Percentiles rank a stretch among this genome's conserved stretches.
These are phyloP conservation scores for Monilinia fructicola DNA, from an alignment of 2,329 filamentous ascomycete genomes.

Conservation along the genomic window DNA sequence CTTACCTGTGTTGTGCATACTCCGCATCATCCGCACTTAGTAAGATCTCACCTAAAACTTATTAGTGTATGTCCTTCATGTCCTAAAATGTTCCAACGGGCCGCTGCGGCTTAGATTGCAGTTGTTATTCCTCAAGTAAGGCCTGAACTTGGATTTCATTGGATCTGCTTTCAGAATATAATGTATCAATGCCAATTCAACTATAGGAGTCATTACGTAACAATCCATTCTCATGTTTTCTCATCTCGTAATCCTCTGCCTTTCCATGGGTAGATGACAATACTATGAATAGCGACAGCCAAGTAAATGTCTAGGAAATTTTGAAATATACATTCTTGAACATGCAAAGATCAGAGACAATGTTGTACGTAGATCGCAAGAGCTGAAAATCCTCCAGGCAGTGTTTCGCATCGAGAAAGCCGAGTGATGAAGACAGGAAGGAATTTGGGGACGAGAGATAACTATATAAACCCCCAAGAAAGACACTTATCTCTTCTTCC, in stretches of 20 bases:
- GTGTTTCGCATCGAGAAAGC: not conserved
- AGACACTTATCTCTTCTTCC: not conserved
- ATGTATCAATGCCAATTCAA: not conserved
- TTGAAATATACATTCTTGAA: not conserved
- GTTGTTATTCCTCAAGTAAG: not conserved
- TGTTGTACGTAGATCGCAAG: not conserved
- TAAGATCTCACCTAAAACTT: not conserved
- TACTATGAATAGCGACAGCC: not conserved
- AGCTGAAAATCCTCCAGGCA: not conserved
- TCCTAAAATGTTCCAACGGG: not conserved
- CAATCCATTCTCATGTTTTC: not conserved
- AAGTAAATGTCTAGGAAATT: not conserved
- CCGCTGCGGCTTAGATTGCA: not conserved
- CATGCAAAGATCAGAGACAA: not conserved
- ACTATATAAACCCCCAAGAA: slow-evolving; percentile 5
- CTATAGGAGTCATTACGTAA: not conserved
- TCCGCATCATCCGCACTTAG: too few relatives aligned
- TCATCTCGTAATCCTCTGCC: not conserved
- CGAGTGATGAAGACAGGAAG: not conserved
- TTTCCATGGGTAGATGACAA: not conserved
- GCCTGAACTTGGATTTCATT: not conserved
- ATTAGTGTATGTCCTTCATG: not conserved
- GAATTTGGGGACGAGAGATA: not conserved
- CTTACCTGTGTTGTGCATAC: too few relatives aligned
- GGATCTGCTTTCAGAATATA: not conserved